Percentiles rank a stretch among this genome's conserved stretches.
These are phyloP conservation scores for Rehmannia glutinosa DNA, from an alignment of 257 asterid genomes.

Conservation along the genomic window DNA sequence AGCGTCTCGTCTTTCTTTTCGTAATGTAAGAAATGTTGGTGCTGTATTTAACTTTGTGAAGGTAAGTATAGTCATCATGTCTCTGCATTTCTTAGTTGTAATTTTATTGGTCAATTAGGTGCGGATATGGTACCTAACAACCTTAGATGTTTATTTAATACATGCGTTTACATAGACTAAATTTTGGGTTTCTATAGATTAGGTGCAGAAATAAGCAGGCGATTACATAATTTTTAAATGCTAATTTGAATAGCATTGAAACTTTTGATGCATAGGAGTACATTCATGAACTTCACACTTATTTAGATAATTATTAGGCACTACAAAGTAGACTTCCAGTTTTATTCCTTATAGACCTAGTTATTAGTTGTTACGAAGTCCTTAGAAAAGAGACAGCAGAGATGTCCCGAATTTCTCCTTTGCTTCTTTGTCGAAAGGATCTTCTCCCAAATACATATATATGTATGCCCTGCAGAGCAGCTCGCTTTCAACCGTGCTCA, in stretches of 20 bases:
- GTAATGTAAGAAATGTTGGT: too few species aligned
- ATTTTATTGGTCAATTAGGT: too few species aligned
- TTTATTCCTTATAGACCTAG: constrained; percentile 36
- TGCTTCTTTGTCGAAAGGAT: constrained; percentile 74
- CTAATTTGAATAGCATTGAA: constrained; percentile 12
- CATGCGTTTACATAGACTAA: constrained; percentile 5
- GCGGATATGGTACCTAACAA: constrained; percentile 1
- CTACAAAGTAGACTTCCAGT: constrained; percentile 17
- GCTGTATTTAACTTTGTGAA: constrained; percentile 14
- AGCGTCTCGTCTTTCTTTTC: constrained; percentile 26
- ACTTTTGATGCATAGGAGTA: neutral
- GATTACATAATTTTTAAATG: constrained; percentile 9
- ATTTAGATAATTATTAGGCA: constrained; percentile 33
- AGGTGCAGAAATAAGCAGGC: constrained; percentile 17
- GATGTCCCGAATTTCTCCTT: constrained; percentile 64
- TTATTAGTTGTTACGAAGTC: constrained; percentile 18
- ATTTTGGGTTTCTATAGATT: constrained; percentile 6
- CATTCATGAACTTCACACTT: constrained; percentile 19
- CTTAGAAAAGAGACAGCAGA: constrained; percentile 44
- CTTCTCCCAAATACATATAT: constrained; percentile 67
- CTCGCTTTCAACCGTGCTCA: constrained; percentile 63
- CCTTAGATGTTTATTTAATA: neutral
- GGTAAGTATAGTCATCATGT: constrained; percentile 6
- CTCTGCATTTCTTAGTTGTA: too few species aligned
- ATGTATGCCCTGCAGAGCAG: constrained; percentile 71